Conservation (phyloP, 139 green algal species). For the Mesostigma viride region DNA sequence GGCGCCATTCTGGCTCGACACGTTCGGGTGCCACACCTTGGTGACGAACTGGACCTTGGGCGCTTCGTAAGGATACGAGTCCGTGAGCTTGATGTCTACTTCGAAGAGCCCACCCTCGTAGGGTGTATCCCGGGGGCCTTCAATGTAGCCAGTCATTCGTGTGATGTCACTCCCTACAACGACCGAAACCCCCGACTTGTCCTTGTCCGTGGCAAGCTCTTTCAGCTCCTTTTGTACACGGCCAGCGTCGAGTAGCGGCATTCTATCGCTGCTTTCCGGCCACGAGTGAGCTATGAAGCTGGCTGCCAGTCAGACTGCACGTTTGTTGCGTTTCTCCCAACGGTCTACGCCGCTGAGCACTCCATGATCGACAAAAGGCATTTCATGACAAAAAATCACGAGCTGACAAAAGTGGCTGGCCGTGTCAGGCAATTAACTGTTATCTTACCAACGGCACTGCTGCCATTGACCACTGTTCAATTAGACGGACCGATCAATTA, state of each 20-base stretch:
- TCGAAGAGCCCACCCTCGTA: slow-evolving; percentile 44
- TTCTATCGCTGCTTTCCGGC: too few relatives aligned
- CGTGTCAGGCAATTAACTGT: too few relatives aligned
- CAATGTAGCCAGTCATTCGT: slow-evolving; percentile 23
- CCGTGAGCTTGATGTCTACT: slow-evolving; percentile 69
- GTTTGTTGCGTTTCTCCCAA: too few relatives aligned
- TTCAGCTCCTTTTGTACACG: slow-evolving; percentile 21
- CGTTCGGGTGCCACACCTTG: slow-evolving; percentile 67
- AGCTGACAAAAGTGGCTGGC: too few relatives aligned
- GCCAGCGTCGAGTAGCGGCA: slow-evolving; percentile 14
- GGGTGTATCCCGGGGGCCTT: slow-evolving; percentile 37
- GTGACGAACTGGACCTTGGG: slow-evolving; percentile 96
- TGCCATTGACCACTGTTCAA: too few relatives aligned
- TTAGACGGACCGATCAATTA: too few relatives aligned
- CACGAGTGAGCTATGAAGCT: too few relatives aligned
- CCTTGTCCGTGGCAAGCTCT: slow-evolving; percentile 16
- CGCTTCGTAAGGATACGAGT: slow-evolving; percentile 88
- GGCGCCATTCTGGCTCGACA: slow-evolving; percentile 37
- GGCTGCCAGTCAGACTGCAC: too few relatives aligned
- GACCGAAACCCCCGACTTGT: slow-evolving; percentile 18
- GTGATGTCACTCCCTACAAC: slow-evolving; percentile 16
- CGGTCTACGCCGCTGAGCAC: too few relatives aligned
- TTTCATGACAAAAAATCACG: too few relatives aligned
- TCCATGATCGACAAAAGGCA: too few relatives aligned
- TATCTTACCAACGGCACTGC: too few relatives aligned